Evolutionary conservation across 495 filamentous ascomycete genomes (phyloP).

Genomic region (Achaetomiella virescens): DNA sequence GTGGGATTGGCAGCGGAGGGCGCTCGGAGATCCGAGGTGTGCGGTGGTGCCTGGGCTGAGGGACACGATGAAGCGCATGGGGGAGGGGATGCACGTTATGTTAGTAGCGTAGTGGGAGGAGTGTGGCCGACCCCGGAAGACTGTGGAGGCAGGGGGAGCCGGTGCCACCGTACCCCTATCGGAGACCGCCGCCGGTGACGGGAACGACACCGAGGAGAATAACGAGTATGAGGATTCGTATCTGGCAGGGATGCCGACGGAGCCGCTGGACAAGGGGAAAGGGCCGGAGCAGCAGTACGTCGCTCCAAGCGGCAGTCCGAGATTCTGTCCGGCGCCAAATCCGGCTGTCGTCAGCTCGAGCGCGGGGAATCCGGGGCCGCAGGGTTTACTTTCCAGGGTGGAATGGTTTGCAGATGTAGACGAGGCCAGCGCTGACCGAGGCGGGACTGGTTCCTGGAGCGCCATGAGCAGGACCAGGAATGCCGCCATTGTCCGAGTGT

Average conservation of each 20-base stretch:
- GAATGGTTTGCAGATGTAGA: conserved; percentile 5
- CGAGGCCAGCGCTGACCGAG: too few relatives aligned
- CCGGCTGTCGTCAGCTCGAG: neutral
- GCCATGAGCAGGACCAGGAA: too few relatives aligned
- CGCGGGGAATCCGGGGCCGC: too few relatives aligned
- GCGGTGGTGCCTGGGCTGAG: conserved; percentile 15
- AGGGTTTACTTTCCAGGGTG: conserved; percentile 5
- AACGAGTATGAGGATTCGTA: conserved; percentile 14
- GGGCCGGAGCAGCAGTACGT: neutral
- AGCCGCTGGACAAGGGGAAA: conserved; percentile 9
- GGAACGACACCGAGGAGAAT: conserved; percentile 10
- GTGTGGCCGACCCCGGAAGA: neutral
- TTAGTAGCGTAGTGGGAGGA: neutral
- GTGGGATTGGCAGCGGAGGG: conserved; percentile 25
- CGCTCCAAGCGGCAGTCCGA: neutral
- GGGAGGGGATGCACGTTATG: neutral
- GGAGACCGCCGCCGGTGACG: conserved; percentile 17
- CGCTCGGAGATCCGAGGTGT: conserved; percentile 18
- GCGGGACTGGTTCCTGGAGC: too few relatives aligned
- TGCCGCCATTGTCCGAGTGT: too few relatives aligned
- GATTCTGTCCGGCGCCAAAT: neutral
- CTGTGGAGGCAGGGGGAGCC: conserved; percentile 19
- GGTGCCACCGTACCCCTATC: conserved; percentile 15
- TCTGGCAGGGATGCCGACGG: conserved; percentile 12
- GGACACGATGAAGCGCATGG: conserved; percentile 10